Evolutionary conservation across 106 monocot species (phyloP), one percentile per base, ranked within the genome.

Genomic region (Dendrobium huoshanense): DNA sequence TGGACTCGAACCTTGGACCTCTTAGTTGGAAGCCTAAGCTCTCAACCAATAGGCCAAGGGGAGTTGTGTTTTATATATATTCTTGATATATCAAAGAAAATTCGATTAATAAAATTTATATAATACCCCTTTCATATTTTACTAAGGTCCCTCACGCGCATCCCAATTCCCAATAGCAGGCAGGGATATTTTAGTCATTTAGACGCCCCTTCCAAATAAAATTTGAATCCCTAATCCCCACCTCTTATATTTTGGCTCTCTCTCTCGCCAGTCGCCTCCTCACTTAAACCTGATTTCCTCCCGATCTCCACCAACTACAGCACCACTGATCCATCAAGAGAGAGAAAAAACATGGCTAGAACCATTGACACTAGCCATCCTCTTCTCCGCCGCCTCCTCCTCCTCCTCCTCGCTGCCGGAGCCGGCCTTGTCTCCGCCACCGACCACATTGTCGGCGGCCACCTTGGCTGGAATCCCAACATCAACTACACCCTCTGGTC

Each of bases 391-490:
- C 72, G 1, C 17, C 48, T 27, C 55, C 29, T 85, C 68, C 49
- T 85, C 81, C 7, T 77, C 55, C 25, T 75, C 41, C 67, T 27
- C 67, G 74, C 77, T 78, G 75, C 84, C 31, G 37, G 68, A 72
- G 78, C 83, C 51, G 44, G 27, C 67, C 55, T 77, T 80, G 49
- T 51, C 79, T 4, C 67, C 75, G 93, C 88, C 82, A 92, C 93
- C 45, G 93, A 96, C 79, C 96, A 96, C 88, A 96, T 96, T 80
- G 96, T 96, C 77, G 96, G 93, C 80, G 90, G 72, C 68, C 82
- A 93, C 75, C 82, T 85, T 41, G 93, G 96, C 16, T 96, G 96
- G 96, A 96, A 96, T 88, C 90, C 96, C 22, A 90, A 88, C 90
- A 81, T 96, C 85, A 91, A 87, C 90, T 93, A 96, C 88, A 61